phyloP scores from a whole-genome alignment of 257 asterid species.

The Asclepias syriaca region DNA sequence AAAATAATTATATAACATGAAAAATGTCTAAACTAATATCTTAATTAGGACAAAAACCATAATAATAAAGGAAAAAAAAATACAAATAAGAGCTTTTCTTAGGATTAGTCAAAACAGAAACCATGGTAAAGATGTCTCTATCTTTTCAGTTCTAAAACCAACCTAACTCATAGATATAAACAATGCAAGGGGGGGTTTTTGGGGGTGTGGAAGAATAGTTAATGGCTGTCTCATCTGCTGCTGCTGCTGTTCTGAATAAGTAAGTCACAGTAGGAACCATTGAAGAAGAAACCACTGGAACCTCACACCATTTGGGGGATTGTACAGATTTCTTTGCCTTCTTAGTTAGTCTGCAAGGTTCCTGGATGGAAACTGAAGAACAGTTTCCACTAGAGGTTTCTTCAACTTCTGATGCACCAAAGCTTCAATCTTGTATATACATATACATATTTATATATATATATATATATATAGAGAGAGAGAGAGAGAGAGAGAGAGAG shows the following conservation, averaged over 20 bases:
- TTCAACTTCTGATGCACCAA: conserved; percentile 25
- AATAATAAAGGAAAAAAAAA: too few species aligned
- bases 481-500: too few species aligned
- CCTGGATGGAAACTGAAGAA: conserved; percentile 12
- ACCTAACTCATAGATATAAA: conserved; percentile 12
- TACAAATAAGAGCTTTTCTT: too few species aligned
- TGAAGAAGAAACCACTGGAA: conserved; percentile 51
- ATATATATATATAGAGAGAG: too few species aligned
- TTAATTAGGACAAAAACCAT: too few species aligned
- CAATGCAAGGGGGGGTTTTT: background rate
- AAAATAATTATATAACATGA: too few species aligned
- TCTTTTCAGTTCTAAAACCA: background rate
- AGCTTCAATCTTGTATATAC: background rate
- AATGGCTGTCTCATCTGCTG: background rate
- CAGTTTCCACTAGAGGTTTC: conserved; percentile 38
- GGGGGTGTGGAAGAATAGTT: background rate
- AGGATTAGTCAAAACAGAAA: too few species aligned
- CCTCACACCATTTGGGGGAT: conserved; percentile 27
- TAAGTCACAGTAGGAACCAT: background rate
- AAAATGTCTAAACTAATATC: too few species aligned
- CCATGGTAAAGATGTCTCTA: background rate
- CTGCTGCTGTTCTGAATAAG: too few species aligned
- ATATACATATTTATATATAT: too few species aligned
- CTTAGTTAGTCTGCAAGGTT: conserved; percentile 39
- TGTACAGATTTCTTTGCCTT: background rate